Evolutionary conservation across 2,329 filamentous ascomycete species (phyloP).

Genomic region (Diaporthe nobilis): DNA sequence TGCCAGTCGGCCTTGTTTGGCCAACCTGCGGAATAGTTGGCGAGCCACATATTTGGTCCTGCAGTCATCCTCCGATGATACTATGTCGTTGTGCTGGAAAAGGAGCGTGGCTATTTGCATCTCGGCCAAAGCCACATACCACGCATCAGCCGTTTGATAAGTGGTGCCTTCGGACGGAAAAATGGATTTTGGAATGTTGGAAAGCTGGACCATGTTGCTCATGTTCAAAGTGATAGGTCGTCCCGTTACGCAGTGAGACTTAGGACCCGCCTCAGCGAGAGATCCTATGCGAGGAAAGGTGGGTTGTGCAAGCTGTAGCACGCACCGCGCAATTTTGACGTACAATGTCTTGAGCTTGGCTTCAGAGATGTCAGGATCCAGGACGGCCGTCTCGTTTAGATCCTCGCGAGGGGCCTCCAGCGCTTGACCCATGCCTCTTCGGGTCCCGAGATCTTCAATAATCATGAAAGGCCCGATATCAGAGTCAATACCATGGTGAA

Average conservation of each 20-base stretch:
- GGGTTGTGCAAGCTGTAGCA: constrained; percentile 16
- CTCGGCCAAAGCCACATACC: constrained; percentile 55
- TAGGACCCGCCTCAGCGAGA: neutral
- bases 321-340: neutral
- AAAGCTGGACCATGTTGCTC: constrained; percentile 22
- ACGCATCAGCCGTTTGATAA: constrained; percentile 48
- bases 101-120: constrained; percentile 57
- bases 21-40: constrained; percentile 56
- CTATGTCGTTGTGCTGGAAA: constrained; percentile 58
- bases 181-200: neutral
- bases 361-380: neutral
- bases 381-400: neutral
- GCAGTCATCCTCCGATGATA: constrained; percentile 55
- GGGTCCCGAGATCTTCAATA: constrained; percentile 2
- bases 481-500: constrained; percentile 4
- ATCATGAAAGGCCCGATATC: constrained; percentile 5
- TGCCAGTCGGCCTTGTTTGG: constrained; percentile 47
- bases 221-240: constrained; percentile 14
- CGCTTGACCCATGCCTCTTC: neutral
- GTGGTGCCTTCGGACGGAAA: constrained; percentile 41
- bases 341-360: neutral
- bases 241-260: neutral
- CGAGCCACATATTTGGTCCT: constrained; percentile 57
- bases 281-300: constrained; percentile 11
- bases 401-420: neutral